Percentiles rank a stretch among this genome's conserved stretches.
Conservation (phyloP, 371 early-diverging fungal genomes). For the Mucor velutinosus region DNA sequence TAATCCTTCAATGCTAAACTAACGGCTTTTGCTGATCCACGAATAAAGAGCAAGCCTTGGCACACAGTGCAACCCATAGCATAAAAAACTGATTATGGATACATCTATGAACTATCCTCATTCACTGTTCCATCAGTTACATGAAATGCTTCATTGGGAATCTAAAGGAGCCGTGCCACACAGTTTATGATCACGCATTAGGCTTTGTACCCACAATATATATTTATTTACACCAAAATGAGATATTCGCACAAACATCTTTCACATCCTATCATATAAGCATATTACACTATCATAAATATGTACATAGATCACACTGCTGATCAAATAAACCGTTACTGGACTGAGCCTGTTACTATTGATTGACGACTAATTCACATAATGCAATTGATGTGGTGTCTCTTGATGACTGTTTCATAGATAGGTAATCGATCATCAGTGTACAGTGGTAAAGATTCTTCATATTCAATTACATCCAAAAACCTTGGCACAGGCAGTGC, state of each 20-base stretch:
- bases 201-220: background rate
- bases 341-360: background rate
- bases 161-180: background rate
- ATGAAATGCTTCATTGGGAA: background rate
- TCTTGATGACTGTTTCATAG: slow-evolving; percentile 52
- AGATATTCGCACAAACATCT: no score
- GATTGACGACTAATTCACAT: background rate
- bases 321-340: background rate
- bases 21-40: background rate
- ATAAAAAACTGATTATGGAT: background rate
- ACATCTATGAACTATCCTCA: background rate
- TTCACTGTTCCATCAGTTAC: background rate
- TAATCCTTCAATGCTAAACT: background rate
- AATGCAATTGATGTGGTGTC: background rate
- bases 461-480: slow-evolving; percentile 28
- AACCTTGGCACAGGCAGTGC: slow-evolving; percentile 23
- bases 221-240: background rate
- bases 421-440: slow-evolving; percentile 50
- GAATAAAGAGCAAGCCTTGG: background rate
- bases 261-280: background rate
- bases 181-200: background rate
- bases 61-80: background rate
- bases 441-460: slow-evolving; percentile 35
- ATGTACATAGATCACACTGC: background rate
- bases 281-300: background rate